Evolutionary conservation across 352 stramenopile genomes (phyloP).

Genomic region (Pythium oligandrum): DNA sequence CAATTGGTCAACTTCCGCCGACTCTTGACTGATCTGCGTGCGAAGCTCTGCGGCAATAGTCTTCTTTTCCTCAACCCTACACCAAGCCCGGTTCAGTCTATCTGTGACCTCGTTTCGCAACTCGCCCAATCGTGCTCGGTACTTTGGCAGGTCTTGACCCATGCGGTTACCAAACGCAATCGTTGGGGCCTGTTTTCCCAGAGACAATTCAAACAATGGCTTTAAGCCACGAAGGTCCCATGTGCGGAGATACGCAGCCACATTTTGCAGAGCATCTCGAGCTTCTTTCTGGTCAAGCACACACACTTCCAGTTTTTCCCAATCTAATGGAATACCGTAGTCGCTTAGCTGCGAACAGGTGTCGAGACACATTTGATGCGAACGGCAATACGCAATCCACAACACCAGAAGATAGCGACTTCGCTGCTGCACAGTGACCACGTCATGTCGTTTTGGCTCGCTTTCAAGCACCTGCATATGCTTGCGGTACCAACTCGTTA

Average conservation of each 20-base stretch:
- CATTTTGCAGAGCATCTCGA: not conserved
- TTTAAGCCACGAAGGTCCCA: not conserved
- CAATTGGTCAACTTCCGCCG: too few relatives aligned
- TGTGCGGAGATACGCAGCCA: not conserved
- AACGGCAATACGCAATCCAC: not conserved
- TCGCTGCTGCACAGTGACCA: not conserved
- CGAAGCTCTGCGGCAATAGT: too few relatives aligned
- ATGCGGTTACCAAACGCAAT: not conserved
- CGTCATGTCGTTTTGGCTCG: not conserved
- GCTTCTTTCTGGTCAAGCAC: not conserved
- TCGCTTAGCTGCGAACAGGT: not conserved
- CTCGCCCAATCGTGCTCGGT: not conserved
- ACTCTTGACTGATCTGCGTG: too few relatives aligned
- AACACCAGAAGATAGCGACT: not conserved
- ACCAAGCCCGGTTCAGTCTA: too few relatives aligned
- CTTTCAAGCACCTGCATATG: not conserved
- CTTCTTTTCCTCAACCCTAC: too few relatives aligned
- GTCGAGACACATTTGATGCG: not conserved
- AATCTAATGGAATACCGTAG: not conserved
- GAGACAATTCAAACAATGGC: not conserved
- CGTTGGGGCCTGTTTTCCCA: not conserved
- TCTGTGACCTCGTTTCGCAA: too few relatives aligned
- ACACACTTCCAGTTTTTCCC: not conserved
- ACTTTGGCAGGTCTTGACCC: not conserved
- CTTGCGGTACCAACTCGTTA: not conserved